Conservation (phyloP, 306 rosid genomes). For the Vigna radiata region DNA sequence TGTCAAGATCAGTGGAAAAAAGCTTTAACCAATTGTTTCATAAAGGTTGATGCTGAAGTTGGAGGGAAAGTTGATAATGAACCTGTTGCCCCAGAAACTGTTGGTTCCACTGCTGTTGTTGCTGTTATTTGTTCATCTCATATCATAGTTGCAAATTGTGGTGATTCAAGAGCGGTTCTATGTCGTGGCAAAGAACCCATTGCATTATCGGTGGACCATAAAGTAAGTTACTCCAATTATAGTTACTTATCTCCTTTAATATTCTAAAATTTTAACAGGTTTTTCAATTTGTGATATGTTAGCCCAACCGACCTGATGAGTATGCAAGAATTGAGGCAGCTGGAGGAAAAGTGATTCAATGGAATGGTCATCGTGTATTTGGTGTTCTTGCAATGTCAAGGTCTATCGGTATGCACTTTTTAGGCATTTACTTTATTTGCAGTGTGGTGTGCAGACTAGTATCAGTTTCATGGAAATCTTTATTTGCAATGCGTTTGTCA, state of each 20-base stretch:
- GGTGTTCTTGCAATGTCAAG: conserved; percentile 98
- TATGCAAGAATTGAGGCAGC: conserved; percentile 94
- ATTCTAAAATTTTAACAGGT: conserved; percentile 27
- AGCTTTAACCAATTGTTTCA: conserved; percentile 73
- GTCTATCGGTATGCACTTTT: conserved; percentile 78
- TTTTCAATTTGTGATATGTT: conserved; percentile 46
- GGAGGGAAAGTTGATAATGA: conserved; percentile 71
- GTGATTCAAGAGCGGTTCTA: conserved; percentile 94
- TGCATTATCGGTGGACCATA: conserved; percentile 90
- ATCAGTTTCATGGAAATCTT: conserved; percentile 35
- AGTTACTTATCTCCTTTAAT: conserved; percentile 10
- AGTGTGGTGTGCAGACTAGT: conserved; percentile 11
- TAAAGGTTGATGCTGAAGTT: conserved; percentile 82
- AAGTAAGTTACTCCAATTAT: conserved; percentile 56
- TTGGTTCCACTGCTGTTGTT: conserved; percentile 92
- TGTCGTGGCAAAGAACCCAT: conserved; percentile 88
- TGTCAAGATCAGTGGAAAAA: conserved; percentile 85
- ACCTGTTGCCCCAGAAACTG: conserved; percentile 89
- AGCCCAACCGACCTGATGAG: conserved; percentile 95
- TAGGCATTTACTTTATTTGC: conserved; percentile 22
- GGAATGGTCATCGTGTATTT: conserved; percentile 95
- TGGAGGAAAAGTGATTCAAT: conserved; percentile 94
- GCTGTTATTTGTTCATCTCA: conserved; percentile 84
- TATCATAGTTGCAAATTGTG: conserved; percentile 85
- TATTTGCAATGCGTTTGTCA: neutral